Percentiles rank a stretch among this genome's conserved stretches.
Conservation (phyloP, 2,329 filamentous ascomycete species). For the Colletotrichum plurivorum region DNA sequence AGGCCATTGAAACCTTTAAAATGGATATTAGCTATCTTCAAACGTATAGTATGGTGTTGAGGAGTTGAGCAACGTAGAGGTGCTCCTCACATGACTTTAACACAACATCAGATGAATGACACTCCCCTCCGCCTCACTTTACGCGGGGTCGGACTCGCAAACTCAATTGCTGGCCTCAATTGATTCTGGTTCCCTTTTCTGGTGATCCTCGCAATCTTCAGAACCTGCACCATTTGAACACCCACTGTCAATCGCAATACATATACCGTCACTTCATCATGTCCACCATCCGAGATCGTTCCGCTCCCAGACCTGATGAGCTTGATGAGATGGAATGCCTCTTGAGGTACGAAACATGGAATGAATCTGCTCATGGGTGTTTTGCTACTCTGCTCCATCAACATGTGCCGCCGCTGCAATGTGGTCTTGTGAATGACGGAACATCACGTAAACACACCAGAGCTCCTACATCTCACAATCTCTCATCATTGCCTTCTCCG, state of each 20-base stretch:
- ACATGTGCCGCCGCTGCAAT: too few relatives aligned
- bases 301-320: conserved; percentile 28
- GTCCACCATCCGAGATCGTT: conserved; percentile 22
- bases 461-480: too few relatives aligned
- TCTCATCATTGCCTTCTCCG: too few relatives aligned
- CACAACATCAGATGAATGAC: conserved; percentile 1
- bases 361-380: too few relatives aligned
- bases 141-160: background rate
- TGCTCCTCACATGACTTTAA: background rate
- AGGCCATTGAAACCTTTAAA: too few relatives aligned
- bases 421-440: background rate
- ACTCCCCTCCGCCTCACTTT: background rate
- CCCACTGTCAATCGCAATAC: background rate
- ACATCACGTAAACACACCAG: too few relatives aligned
- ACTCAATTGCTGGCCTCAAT: background rate
- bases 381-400: too few relatives aligned
- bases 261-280: background rate
- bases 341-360: conserved; percentile 4
- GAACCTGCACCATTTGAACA: background rate
- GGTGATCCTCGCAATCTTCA: background rate
- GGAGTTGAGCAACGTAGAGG: background rate
- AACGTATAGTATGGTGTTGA: background rate
- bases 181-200: background rate
- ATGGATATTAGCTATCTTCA: too few relatives aligned
- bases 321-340: conserved; percentile 16